These are phyloP conservation scores for Pythium oligandrum DNA, from an alignment of 352 stramenopile genomes.

Conservation along the genomic window DNA sequence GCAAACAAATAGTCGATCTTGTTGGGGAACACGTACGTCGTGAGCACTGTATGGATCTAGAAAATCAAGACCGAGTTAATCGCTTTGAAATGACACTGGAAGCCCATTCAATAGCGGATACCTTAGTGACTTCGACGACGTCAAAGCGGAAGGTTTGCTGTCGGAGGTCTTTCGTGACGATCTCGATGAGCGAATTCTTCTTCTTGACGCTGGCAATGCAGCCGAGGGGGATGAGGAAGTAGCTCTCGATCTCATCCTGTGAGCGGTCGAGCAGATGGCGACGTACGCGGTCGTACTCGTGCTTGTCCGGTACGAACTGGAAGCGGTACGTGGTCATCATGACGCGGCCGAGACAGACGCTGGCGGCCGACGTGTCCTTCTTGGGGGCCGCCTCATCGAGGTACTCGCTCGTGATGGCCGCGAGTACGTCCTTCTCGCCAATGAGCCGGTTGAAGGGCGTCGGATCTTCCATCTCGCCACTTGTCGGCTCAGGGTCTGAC, in stretches of 20 bases:
- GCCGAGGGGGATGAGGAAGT: conserved; percentile 70
- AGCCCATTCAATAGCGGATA: conserved; percentile 5
- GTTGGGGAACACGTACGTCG: conserved; percentile 78
- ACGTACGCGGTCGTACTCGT: conserved; percentile 46
- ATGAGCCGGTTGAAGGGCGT: conserved; percentile 37
- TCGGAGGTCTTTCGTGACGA: conserved; percentile 75
- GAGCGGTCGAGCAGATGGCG: conserved; percentile 49
- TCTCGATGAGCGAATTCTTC: conserved; percentile 73
- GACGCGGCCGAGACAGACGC: conserved; percentile 60
- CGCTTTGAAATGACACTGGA: no score
- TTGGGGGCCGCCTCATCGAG: conserved; percentile 51
- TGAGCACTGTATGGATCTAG: conserved; percentile 74
- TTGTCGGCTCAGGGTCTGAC: no score
- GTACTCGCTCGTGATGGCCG: conserved; percentile 70
- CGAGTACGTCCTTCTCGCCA: conserved; percentile 72
- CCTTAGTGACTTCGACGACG: conserved; percentile 60
- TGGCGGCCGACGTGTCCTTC: conserved; percentile 56
- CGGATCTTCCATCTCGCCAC: conserved; percentile 13
- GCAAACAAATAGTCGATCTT: conserved; percentile 84
- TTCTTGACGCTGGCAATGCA: conserved; percentile 75
- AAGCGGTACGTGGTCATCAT: conserved; percentile 86
- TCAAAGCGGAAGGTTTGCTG: conserved; percentile 76
- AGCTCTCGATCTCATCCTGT: conserved; percentile 67
- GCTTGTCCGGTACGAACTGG: conserved; percentile 67
- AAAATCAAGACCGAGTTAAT: not conserved